phyloP scores from a whole-genome alignment of 495 filamentous ascomycete species.

The Stereocaulon alpinum region DNA sequence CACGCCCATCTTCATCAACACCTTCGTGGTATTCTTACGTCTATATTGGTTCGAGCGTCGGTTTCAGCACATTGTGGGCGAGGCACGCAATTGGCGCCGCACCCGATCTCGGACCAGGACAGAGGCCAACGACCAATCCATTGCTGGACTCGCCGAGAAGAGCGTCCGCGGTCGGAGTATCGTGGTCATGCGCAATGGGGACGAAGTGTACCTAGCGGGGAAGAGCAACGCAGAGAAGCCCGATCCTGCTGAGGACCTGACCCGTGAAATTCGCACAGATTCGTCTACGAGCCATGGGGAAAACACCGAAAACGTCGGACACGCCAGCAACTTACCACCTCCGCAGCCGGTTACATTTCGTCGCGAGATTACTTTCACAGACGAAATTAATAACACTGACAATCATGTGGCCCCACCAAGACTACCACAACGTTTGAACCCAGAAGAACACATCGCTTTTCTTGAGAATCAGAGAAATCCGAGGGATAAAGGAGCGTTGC shows the following conservation, averaged over 20 bases:
- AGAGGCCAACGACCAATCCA: constrained; percentile 36
- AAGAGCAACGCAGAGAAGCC: constrained; percentile 11
- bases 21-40: constrained; percentile 78
- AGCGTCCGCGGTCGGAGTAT: constrained; percentile 67
- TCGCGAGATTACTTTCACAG: constrained; percentile 51
- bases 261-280: constrained; percentile 14
- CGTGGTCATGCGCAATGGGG: constrained; percentile 53
- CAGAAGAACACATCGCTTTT: constrained; percentile 77
- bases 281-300: constrained; percentile 16
- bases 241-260: constrained; percentile 2
- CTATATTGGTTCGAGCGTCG: constrained; percentile 97
- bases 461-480: constrained; percentile 71
- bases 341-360: constrained; percentile 11
- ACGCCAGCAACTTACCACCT: neutral
- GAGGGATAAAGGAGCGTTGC: constrained; percentile 59
- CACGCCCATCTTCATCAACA: constrained; percentile 86
- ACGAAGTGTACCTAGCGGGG: constrained; percentile 11
- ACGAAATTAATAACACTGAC: constrained; percentile 38
- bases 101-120: constrained; percentile 48
- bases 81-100: constrained; percentile 42
- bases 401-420: constrained; percentile 29
- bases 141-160: constrained; percentile 43
- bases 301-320: neutral
- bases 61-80: constrained; percentile 66
- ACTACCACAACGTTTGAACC: constrained; percentile 43